A percentile compares a stretch with the other conserved stretches of the same genome.
Evolutionary conservation across 1,284 basidiomycete species (phyloP).

Genomic region (Cutaneotrichosporon spelunceum): DNA sequence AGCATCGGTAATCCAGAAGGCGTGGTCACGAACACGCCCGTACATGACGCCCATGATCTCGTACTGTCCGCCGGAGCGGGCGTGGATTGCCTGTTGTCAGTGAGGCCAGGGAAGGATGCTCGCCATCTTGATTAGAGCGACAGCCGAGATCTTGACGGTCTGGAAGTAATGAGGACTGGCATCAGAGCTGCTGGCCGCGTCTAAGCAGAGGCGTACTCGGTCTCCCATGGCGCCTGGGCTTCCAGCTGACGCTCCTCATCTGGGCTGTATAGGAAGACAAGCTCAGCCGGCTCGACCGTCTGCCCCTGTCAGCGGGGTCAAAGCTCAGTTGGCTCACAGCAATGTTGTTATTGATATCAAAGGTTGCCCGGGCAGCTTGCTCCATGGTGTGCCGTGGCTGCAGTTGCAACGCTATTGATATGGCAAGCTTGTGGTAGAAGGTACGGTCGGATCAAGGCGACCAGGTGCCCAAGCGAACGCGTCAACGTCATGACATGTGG

Average conservation of each 20-base stretch:
- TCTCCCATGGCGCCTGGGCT: slow-evolving; percentile 74
- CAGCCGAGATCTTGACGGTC: slow-evolving; percentile 87
- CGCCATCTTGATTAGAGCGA: slow-evolving; percentile 98
- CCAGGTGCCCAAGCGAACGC: no score
- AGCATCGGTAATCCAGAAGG: slow-evolving; percentile 90
- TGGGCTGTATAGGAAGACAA: slow-evolving; percentile 74
- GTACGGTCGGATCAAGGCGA: background rate
- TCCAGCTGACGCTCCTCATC: slow-evolving; percentile 70
- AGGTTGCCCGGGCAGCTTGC: slow-evolving; percentile 66
- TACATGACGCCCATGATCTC: slow-evolving; percentile 99
- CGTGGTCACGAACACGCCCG: slow-evolving; percentile 82
- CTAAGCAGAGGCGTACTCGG: slow-evolving; percentile 61
- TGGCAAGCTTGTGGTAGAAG: background rate
- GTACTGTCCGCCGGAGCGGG: slow-evolving; percentile 91
- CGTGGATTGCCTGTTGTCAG: slow-evolving; percentile 79
- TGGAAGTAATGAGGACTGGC: slow-evolving; percentile 85
- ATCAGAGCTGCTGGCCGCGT: slow-evolving; percentile 5
- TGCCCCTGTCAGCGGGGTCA: background rate
- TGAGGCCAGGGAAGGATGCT: slow-evolving; percentile 15
- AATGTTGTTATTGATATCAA: slow-evolving; percentile 78
- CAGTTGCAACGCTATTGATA: background rate
- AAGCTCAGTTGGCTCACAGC: slow-evolving; percentile 27
- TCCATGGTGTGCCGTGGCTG: slow-evolving; percentile 24
- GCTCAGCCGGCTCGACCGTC: slow-evolving; percentile 57
- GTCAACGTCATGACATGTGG: slow-evolving; percentile 6